phyloP scores from a whole-genome alignment of 2,329 filamentous ascomycete species.

The Phaeoacremonium minimum region DNA sequence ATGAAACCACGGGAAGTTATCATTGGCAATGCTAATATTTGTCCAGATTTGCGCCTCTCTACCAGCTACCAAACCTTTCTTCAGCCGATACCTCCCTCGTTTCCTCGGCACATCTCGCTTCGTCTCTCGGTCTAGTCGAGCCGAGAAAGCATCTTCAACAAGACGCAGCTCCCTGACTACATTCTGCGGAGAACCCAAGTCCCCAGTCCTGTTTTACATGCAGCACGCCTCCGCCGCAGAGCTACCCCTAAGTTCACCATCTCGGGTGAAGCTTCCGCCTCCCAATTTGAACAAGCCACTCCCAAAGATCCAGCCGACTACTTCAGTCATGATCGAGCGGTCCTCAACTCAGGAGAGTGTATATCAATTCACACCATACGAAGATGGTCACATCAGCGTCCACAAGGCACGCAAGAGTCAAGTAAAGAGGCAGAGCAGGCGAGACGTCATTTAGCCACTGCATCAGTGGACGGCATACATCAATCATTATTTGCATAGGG shows the following conservation, averaged over 20 bases:
- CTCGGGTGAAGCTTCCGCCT: not conserved
- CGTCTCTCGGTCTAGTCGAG: too few species aligned
- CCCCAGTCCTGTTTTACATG: too few species aligned
- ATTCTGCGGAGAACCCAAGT: too few species aligned
- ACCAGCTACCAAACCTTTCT: conserved; percentile 39
- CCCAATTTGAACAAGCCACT: conserved; percentile 22
- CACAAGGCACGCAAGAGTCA: conserved; percentile 6
- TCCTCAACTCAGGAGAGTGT: conserved; percentile 3
- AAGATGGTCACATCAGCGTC: conserved; percentile 12
- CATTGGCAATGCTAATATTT: not conserved
- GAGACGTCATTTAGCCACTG: too few species aligned
- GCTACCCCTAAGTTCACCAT: too few species aligned
- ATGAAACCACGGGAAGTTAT: not conserved
- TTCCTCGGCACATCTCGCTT: conserved; percentile 12
- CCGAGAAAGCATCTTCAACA: too few species aligned
- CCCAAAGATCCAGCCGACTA: conserved; percentile 12
- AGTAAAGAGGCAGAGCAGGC: not conserved
- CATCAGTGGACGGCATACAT: too few species aligned
- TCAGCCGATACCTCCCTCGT: conserved; percentile 27
- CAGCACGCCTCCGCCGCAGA: too few species aligned
- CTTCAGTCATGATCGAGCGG: not conserved
- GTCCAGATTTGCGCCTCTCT: conserved; percentile 37
- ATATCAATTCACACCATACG: conserved; percentile 11
- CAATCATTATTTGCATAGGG: too few species aligned
- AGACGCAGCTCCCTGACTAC: too few species aligned